These are phyloP conservation scores for Mucor ambiguus DNA, from an alignment of 371 early-diverging fungal genomes.

Conservation along the genomic window DNA sequence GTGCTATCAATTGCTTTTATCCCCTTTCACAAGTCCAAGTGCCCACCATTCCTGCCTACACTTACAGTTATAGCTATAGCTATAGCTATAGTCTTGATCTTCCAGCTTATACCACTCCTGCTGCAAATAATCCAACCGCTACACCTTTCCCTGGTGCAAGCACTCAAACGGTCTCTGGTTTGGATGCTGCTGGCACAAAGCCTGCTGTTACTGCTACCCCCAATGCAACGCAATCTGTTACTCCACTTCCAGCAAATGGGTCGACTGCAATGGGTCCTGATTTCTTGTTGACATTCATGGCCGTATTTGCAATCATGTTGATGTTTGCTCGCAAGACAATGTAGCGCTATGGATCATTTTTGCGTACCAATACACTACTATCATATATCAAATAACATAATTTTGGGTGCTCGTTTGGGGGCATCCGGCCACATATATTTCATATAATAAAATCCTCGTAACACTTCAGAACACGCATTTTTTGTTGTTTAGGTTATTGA, in stretches of 20 bases:
- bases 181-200: not conserved
- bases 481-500: not conserved
- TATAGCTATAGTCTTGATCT: not conserved
- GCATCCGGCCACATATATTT: not conserved
- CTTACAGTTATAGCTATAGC: not conserved
- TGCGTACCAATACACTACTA: not conserved
- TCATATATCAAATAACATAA: not conserved
- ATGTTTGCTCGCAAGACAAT: not conserved
- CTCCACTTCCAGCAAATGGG: not conserved
- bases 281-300: not conserved
- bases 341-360: not conserved
- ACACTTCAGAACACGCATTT: not conserved
- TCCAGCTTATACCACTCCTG: not conserved
- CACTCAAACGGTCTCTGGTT: not conserved
- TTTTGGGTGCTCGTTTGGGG: not conserved
- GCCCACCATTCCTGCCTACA: conserved; percentile 3
- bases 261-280: not conserved
- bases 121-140: not conserved
- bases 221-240: not conserved
- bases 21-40: not conserved
- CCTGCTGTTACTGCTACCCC: not conserved
- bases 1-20: conserved; percentile 18
- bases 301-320: not conserved
- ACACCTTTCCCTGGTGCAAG: not conserved
- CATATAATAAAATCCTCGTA: not conserved